phyloP scores from a whole-genome alignment of 2,329 filamentous ascomycete genomes.

The Ophiostoma montium region DNA sequence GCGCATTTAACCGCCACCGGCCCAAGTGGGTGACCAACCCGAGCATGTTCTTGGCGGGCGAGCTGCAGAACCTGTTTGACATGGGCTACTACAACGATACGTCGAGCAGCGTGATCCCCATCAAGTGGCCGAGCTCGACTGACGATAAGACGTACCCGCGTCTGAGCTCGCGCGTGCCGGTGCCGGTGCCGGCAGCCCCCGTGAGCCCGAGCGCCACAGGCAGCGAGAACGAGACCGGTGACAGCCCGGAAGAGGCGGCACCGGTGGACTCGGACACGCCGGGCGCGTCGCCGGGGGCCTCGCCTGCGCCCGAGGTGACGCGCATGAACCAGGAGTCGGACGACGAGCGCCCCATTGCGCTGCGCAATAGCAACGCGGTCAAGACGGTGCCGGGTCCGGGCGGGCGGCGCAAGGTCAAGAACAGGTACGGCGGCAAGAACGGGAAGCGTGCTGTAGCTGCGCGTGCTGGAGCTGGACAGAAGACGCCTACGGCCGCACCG shows the following conservation, averaged over 20 bases:
- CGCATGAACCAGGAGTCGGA: conserved; percentile 25
- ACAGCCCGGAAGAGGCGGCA: conserved; percentile 27
- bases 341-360: conserved; percentile 11
- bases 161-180: conserved; percentile 18
- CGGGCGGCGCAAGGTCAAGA: conserved; percentile 27
- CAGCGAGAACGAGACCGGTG: conserved; percentile 32
- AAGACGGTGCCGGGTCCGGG: conserved; percentile 12
- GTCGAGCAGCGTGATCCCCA: conserved; percentile 45
- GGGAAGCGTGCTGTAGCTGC: conserved; percentile 13
- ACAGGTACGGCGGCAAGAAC: conserved; percentile 34
- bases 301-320: conserved; percentile 1
- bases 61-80: conserved; percentile 61
- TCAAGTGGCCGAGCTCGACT: conserved; percentile 52
- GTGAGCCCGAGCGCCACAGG: conserved; percentile 31
- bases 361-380: conserved; percentile 9
- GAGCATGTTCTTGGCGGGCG: conserved; percentile 43
- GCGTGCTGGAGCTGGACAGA: background rate
- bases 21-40: conserved; percentile 37
- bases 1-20: conserved; percentile 33
- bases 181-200: conserved; percentile 30
- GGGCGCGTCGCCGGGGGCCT: background rate
- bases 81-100: conserved; percentile 50
- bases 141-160: conserved; percentile 44
- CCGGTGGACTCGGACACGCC: background rate
- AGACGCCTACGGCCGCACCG: background rate